Base-by-base conservation (phyloP, 768 basidiomycete species). In the Boletellus ananiceps region DNA sequence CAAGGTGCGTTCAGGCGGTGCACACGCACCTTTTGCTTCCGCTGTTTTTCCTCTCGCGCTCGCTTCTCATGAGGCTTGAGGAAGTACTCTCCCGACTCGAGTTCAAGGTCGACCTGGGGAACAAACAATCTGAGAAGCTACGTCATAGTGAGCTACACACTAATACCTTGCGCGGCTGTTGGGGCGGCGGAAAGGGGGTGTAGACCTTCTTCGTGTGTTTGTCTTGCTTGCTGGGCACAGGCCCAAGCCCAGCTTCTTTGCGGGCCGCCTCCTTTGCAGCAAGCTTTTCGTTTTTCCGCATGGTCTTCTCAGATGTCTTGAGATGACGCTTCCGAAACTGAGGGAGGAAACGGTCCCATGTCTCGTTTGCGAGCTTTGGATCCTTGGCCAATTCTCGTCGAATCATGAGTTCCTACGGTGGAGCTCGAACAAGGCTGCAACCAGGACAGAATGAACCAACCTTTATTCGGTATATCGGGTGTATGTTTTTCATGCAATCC, bases 401-500 rank as follows among this genome's bases (percentile, higher is more conserved):
- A 59, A 99, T 93, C 96, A 99, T 99, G 25, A 99, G 78, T 71
- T 98, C 96, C 93, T 94, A 59, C 8, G 13, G 7, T 35, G 15
- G 15, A 8, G 15, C 43, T 46, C 42, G 55, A 32, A 2, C 34
- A 25, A 27, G 9, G 18, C 14, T 13, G 18, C 38, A 21, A 15
- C 14, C 27, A 27, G 27, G 16, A 36, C 31, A 33, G 23, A 46
- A 51, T 51, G 25, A 46, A 45, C 53, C 18, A 35, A 90, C 93
- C 71, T 99, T 99, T 70, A 99, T 99, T 59, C 93, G 85, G 66
- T 99, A 99, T 64, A 99, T 98, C 2, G 96, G 96, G 63, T 99
- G 96, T 46, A 98, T 88, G 65, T 99, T 99, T 72, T 87, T 93
- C 96, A 99, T 98, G 73, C 96, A 99, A 64, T 99, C 96, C 36